These are phyloP conservation scores for Chrysosporium keratinophilum DNA, from an alignment of 2,329 filamentous ascomycete species.

Conservation along the genomic window DNA sequence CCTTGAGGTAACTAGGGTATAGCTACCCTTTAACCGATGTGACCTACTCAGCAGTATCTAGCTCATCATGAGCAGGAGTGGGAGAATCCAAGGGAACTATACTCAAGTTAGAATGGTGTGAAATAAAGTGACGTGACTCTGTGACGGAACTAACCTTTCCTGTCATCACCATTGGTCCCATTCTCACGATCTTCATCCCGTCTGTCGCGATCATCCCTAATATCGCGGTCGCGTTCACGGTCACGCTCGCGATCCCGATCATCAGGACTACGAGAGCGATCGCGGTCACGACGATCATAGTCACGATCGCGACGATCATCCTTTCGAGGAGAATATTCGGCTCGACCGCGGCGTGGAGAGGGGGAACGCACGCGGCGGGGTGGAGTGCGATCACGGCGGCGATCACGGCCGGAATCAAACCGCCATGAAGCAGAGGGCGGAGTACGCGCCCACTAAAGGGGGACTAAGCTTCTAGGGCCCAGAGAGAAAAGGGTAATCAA, in stretches of 20 bases:
- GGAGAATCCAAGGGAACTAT: conserved; percentile 59
- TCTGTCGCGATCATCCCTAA: conserved; percentile 46
- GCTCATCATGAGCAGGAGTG: conserved; percentile 77
- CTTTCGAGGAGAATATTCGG: conserved; percentile 76
- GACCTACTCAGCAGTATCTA: conserved; percentile 78
- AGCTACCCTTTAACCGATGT: conserved; percentile 12
- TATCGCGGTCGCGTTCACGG: conserved; percentile 51
- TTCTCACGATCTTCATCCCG: conserved; percentile 59
- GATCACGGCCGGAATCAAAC: conserved; percentile 69
- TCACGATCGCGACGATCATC: conserved; percentile 76
- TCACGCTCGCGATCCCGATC: conserved; percentile 47
- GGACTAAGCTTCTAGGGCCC: not conserved
- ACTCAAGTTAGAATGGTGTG: conserved; percentile 14
- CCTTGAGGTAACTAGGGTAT: not conserved
- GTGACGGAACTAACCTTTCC: conserved; percentile 56
- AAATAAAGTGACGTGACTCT: conserved; percentile 14
- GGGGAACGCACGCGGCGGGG: conserved; percentile 56
- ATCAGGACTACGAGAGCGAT: conserved; percentile 20
- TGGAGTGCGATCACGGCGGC: conserved; percentile 56
- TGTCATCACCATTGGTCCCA: conserved; percentile 72
- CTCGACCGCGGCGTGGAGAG: conserved; percentile 48
- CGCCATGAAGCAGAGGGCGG: conserved; percentile 97
- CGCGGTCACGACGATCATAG: conserved; percentile 49
- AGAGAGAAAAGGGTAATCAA: not conserved
- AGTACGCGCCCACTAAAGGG: conserved; percentile 84